A percentile compares a stretch with the other conserved stretches of the same genome.
These are phyloP conservation scores for Dichotomocladium elegans DNA, from an alignment of 371 early-diverging fungal genomes.

Conservation along the genomic window DNA sequence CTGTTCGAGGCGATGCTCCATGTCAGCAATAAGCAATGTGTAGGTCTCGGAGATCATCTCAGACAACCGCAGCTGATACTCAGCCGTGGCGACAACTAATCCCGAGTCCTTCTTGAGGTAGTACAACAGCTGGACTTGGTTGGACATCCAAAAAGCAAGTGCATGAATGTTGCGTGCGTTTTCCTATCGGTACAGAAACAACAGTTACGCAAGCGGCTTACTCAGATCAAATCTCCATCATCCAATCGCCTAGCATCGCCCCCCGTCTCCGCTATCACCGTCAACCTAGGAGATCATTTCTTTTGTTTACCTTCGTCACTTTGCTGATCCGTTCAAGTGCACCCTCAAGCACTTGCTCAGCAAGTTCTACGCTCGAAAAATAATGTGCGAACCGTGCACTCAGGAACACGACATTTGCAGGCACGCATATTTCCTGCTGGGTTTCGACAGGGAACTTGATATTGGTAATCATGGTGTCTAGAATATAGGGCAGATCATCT, in stretches of 20 bases:
- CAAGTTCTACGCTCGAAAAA: conserved; percentile 67
- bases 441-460: conserved; percentile 50
- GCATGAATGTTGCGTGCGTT: conserved; percentile 19
- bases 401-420: conserved; percentile 86
- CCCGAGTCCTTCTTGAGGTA: conserved; percentile 76
- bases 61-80: conserved; percentile 58
- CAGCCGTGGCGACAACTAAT: conserved; percentile 55
- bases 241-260: no score
- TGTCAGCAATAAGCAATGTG: conserved; percentile 52
- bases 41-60: conserved; percentile 69
- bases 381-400: conserved; percentile 86
- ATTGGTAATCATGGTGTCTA: conserved; percentile 64
- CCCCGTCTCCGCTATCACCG: no score
- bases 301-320: conserved; percentile 50
- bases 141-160: conserved; percentile 74
- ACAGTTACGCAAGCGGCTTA: no score
- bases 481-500: conserved; percentile 56
- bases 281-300: neutral
- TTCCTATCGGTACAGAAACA: conserved; percentile 5
- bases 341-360: conserved; percentile 64
- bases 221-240: no score
- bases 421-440: conserved; percentile 61
- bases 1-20: conserved; percentile 50
- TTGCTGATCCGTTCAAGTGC: conserved; percentile 57
- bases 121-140: conserved; percentile 67